Base-by-base conservation (phyloP, 2,329 filamentous ascomycete genomes). In the Lecanicillium sp. region DNA sequence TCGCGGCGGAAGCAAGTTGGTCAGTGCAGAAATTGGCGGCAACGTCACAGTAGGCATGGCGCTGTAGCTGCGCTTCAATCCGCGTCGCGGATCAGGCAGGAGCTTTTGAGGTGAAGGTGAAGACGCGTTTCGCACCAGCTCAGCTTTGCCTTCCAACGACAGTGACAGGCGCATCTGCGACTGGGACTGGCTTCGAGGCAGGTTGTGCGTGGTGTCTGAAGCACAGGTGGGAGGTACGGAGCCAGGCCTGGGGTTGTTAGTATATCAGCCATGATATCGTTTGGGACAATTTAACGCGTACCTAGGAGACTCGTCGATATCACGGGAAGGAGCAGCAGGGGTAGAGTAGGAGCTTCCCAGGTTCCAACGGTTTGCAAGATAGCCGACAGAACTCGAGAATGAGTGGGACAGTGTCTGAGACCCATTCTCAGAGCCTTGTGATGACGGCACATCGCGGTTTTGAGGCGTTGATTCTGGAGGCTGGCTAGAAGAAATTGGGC, bases 81-180 rank as follows among this genome's bases (percentile, higher is more conserved):
- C 72, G 32, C 71, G 60, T 38, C 66, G 61, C 14, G 75, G 61
- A 12, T 63, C 64, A 25, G 72, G 40, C 58, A 69, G 47, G 59
- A 69, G 43, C 64, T 71, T 48, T 65, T 50, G 2, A 83, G 86
- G 3, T 49, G 40, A 85, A 84, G 3, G 82, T 73, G 39, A 82
- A 78, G 41, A 36, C 29, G 37, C 33, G 30, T 34, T 36, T 10
- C 39, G 36, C 17, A 89, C 77, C 37, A 96, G 71, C 52, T 90
- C 84, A n/a, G 90, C 90, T 55, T 89, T 90, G 48, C 90, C 90
- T 54, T 96, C 87, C 22, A 89, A 73, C 14, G 87, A 92, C 53
- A 92, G 79, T 2, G 86, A 87, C 19, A 96, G 71, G 35, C 87
- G 81, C 41, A 94, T 73, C 19, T 76, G 72, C n/a, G 68, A 62